These are phyloP conservation scores for Starmerella scarabaei DNA, from an alignment of 805 yeast species.

Conservation along the genomic window DNA sequence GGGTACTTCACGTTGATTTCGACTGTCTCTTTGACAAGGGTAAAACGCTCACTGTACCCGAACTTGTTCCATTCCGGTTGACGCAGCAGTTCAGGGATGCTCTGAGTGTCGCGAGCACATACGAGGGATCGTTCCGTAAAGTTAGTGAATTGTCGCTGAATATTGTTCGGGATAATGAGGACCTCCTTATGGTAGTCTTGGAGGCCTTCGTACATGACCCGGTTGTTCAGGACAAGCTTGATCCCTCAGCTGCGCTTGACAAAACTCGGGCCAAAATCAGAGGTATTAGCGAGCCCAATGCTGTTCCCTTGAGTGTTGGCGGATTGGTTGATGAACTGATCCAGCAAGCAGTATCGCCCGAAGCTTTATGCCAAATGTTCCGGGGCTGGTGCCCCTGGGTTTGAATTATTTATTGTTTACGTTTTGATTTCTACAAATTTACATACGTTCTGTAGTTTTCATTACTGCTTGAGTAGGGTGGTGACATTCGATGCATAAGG, in stretches of 20 bases:
- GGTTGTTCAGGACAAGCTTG: conserved; percentile 40
- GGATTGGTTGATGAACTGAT: conserved; percentile 88
- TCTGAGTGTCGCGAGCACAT: conserved; percentile 61
- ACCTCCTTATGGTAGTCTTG: conserved; percentile 72
- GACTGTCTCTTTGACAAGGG: conserved; percentile 88
- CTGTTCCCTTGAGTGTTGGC: conserved; percentile 73
- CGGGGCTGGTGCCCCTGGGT: conserved; percentile 84
- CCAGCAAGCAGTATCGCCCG: conserved; percentile 62
- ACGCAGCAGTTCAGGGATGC: conserved; percentile 86
- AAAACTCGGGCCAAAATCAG: conserved; percentile 67
- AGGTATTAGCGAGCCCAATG: conserved; percentile 70
- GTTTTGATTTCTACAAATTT: background rate
- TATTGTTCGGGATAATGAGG: conserved; percentile 64
- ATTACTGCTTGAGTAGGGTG: too few species aligned
- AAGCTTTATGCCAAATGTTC: conserved; percentile 71
- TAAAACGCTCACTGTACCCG: conserved; percentile 58
- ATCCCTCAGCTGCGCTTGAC: conserved; percentile 41
- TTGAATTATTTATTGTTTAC: conserved; percentile 22
- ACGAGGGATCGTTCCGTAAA: conserved; percentile 79
- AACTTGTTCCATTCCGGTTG: conserved; percentile 83
- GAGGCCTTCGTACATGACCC: conserved; percentile 92
- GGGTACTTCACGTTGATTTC: conserved; percentile 84
- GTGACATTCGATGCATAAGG: too few species aligned
- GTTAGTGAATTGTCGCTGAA: conserved; percentile 74
- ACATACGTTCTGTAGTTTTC: background rate